Evolutionary conservation across 495 filamentous ascomycete genomes (phyloP), one percentile per base, ranked within the genome.

Genomic region (Penicillium silybi): DNA sequence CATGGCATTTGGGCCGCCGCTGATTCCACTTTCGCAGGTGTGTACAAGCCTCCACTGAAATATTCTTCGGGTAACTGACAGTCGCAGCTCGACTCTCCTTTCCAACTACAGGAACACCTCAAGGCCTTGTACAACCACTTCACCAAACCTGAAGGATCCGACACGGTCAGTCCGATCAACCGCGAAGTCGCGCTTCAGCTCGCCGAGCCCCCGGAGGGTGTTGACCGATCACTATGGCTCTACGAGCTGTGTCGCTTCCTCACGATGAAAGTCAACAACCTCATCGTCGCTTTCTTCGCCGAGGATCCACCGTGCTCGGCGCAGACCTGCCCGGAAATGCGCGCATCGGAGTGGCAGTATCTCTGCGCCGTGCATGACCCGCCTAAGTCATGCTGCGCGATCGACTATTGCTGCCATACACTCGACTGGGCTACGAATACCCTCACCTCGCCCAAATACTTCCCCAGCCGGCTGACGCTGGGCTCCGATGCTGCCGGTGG

Each of bases 361-460:
- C 84, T 98, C 54, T 98, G 93, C 75, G 93, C 93, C 35, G 95
- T 97, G 0, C 95, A 97, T 67, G 92, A 97, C 52, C 82, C 88
- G 19, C 93, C 93, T 22, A 96, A 97, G 71, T 81, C 82, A 54
- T 98, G 93, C 76, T 96, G 92, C 67, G 93, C 93, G 2, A 96
- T 98, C 63, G 93, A 98, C 68, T 98, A 98, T 69, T 97, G 90
- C 78, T 96, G 90, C 67, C 93, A 98, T 65, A 98, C 93, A 0
- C 84, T 98, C 38, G 93, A 98, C 70, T 96, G 93, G 87, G 93
- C 93, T 0, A 89, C 87, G 35, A 93, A 93, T 49, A 87, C 88
- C 19, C 83, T 98, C 32, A 95, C 90, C 10, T 88, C 85, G 48
- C 83, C 86, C 39, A 96, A 96, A 71, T 85, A 89, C 59, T 98